Percentiles rank a stretch among this genome's conserved stretches.
phyloP scores from a whole-genome alignment of 352 stramenopile genomes.

The Phytophthora palmivora region DNA sequence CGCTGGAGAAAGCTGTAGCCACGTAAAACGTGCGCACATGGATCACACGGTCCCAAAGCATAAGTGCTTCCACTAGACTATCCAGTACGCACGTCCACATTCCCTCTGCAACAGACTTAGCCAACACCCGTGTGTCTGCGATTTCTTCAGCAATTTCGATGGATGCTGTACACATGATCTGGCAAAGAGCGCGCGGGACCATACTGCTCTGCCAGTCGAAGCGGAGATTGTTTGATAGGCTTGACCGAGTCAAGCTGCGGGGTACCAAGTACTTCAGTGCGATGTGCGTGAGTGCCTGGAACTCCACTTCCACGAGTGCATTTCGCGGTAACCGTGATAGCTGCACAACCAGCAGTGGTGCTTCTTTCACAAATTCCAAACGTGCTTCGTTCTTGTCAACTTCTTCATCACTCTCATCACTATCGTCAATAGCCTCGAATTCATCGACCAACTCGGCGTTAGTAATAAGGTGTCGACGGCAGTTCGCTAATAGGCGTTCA shows the following conservation, averaged over 20 bases:
- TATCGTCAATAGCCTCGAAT: conserved; percentile 69
- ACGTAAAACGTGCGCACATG: conserved; percentile 82
- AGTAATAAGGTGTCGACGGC: conserved; percentile 30
- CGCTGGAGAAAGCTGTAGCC: conserved; percentile 50
- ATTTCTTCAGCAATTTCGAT: conserved; percentile 6
- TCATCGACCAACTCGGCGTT: conserved; percentile 62
- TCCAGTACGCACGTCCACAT: conserved; percentile 37
- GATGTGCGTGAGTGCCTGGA: conserved; percentile 76
- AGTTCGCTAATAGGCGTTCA: conserved; percentile 27
- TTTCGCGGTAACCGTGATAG: conserved; percentile 74
- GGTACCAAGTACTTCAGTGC: conserved; percentile 62
- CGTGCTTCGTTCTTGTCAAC: conserved; percentile 68
- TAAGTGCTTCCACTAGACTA: conserved; percentile 47
- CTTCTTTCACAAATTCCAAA: conserved; percentile 50
- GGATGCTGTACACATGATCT: conserved; percentile 53
- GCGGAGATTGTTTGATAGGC: conserved; percentile 10
- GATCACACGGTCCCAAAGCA: conserved; percentile 70
- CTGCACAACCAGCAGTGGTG: conserved; percentile 67
- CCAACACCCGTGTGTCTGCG: conserved; percentile 21
- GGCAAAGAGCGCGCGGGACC: conserved; percentile 59
- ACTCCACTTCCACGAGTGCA: conserved; percentile 79
- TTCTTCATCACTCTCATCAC: conserved; percentile 79
- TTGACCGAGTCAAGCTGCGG: conserved; percentile 17
- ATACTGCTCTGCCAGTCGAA: conserved; percentile 46
- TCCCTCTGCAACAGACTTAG: conserved; percentile 28